Percentiles rank a stretch among this genome's conserved stretches.
phyloP scores from a whole-genome alignment of 257 asterid genomes.

The Datura wrightii region DNA sequence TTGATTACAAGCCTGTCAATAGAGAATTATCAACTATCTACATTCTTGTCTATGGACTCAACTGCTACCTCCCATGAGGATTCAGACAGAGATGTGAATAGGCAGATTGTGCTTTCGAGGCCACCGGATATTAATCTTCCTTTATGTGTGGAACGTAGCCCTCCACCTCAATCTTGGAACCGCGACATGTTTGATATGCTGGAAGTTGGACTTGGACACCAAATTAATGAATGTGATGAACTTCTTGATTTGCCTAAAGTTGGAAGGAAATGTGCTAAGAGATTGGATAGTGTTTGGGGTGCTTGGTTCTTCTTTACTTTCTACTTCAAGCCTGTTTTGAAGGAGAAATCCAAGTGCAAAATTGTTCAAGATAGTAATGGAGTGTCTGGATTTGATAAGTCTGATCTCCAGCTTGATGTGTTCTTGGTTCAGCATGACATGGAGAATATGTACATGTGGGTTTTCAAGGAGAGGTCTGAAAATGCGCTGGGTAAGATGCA shows the following conservation, averaged over 20 bases:
- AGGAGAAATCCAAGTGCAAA: constrained; percentile 65
- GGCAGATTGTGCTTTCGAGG: constrained; percentile 52
- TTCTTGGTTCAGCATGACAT: constrained; percentile 78
- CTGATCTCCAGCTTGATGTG: constrained; percentile 66
- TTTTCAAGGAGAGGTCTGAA: constrained; percentile 77
- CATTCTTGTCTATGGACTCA: constrained; percentile 76
- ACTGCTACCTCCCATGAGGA: constrained; percentile 66
- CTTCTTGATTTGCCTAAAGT: constrained; percentile 52
- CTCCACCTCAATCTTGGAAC: constrained; percentile 64
- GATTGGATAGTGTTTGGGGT: constrained; percentile 78
- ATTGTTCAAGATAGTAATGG: constrained; percentile 60
- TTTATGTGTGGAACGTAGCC: constrained; percentile 66
- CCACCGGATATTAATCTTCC: constrained; percentile 82
- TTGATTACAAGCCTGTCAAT: constrained; percentile 58
- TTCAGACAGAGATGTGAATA: constrained; percentile 61
- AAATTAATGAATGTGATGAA: constrained; percentile 56
- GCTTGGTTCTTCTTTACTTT: constrained; percentile 84
- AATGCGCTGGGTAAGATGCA: constrained; percentile 82
- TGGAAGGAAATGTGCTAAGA: constrained; percentile 61
- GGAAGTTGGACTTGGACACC: constrained; percentile 68
- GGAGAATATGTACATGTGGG: constrained; percentile 94
- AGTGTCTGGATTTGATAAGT: constrained; percentile 64
- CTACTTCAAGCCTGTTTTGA: constrained; percentile 75
- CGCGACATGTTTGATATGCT: constrained; percentile 64
- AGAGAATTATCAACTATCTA: constrained; percentile 74